Conservation (phyloP, 306 rosid genomes). For the Vachellia pachyceras region DNA sequence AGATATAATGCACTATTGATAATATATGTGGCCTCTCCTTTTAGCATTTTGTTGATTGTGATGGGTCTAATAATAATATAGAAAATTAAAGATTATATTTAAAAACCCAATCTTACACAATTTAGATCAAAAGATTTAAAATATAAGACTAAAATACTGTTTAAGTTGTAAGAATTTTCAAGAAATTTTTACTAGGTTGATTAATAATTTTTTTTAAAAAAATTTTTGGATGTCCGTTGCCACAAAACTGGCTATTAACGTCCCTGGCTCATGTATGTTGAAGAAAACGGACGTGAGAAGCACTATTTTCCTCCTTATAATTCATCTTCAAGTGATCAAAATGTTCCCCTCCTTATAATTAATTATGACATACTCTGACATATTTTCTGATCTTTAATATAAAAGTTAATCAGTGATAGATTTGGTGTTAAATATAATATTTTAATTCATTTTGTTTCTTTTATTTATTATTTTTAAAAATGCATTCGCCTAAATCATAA, state of each 20-base stretch:
- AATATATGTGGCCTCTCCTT: background rate
- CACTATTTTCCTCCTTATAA: no score
- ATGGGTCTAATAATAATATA: background rate
- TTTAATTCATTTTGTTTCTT: no score
- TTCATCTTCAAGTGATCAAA: background rate
- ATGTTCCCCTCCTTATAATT: background rate
- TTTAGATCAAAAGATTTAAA: background rate
- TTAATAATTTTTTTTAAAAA: no score
- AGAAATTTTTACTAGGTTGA: background rate
- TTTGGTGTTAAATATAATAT: no score
- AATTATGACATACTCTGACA: background rate
- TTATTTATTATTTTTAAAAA: no score
- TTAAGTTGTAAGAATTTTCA: background rate
- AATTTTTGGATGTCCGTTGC: no score
- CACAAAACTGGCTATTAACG: no score
- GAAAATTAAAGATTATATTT: background rate
- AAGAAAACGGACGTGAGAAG: no score
- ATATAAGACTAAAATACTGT: background rate
- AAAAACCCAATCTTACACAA: background rate
- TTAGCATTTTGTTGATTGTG: slow-evolving; percentile 18
- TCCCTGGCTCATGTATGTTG: no score
- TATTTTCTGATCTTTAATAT: no score
- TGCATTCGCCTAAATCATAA: no score
- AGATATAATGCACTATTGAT: background rate
- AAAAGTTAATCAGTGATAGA: no score